phyloP scores from a whole-genome alignment of 2,329 filamentous ascomycete genomes.

The Phoma sp. region DNA sequence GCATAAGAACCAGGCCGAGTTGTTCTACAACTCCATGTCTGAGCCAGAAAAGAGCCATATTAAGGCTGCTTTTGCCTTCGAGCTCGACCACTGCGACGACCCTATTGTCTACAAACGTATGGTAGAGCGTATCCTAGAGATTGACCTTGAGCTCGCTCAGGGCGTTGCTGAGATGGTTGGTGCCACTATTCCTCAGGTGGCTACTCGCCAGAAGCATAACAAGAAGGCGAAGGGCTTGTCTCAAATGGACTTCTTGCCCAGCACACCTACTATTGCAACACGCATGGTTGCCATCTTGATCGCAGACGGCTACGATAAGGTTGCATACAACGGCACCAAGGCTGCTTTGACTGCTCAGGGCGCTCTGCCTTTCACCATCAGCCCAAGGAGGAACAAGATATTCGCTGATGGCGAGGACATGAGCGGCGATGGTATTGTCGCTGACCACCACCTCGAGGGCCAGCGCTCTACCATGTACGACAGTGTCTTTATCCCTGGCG shows the following conservation, averaged over 20 bases:
- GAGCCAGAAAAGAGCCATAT: conserved; percentile 71
- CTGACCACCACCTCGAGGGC: conserved; percentile 82
- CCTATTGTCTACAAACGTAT: conserved; percentile 76
- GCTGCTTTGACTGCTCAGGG: conserved; percentile 66
- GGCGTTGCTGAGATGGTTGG: conserved; percentile 75
- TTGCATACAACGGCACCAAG: conserved; percentile 71
- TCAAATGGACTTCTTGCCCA: conserved; percentile 71
- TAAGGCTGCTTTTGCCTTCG: conserved; percentile 68
- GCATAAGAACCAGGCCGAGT: conserved; percentile 77
- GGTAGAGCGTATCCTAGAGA: conserved; percentile 72
- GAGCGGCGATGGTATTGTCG: conserved; percentile 60
- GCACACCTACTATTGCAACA: conserved; percentile 70
- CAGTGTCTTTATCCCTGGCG: conserved; percentile 78
- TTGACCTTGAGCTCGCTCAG: conserved; percentile 74
- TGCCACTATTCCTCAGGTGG: conserved; percentile 63
- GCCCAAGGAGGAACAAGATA: conserved; percentile 70
- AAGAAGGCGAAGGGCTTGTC: conserved; percentile 72
- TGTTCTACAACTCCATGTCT: conserved; percentile 82
- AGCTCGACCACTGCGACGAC: conserved; percentile 84
- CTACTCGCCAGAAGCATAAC: conserved; percentile 67
- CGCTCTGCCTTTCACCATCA: conserved; percentile 77
- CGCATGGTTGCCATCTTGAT: conserved; percentile 79
- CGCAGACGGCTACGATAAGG: conserved; percentile 76
- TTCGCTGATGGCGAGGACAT: conserved; percentile 67
- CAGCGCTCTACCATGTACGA: conserved; percentile 84